Percentiles rank a stretch among this genome's conserved stretches.
Evolutionary conservation across 208 protist genomes (phyloP).

Genomic region (Acanthamoeba quina): DNA sequence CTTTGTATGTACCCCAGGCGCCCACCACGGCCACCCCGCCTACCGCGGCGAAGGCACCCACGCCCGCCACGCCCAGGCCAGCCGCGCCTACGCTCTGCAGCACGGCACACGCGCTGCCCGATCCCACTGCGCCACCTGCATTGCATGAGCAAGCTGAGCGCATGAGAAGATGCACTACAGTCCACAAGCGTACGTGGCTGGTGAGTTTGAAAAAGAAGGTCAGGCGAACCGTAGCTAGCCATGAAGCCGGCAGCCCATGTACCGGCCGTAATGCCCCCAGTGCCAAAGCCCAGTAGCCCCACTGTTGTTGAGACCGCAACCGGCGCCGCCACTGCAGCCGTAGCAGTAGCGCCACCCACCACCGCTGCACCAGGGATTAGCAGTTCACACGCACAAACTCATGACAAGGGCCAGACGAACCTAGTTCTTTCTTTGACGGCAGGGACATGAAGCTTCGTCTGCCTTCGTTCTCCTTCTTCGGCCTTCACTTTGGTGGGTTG

Average conservation of each 20-base stretch:
- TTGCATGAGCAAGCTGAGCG: too few species aligned
- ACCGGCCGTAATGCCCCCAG: neutral
- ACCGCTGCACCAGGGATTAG: neutral
- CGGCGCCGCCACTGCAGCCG: neutral
- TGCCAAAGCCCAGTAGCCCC: neutral
- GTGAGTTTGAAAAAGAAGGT: neutral
- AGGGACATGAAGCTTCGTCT: too few species aligned
- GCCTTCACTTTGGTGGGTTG: neutral
- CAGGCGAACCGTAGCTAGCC: neutral
- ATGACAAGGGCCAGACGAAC: neutral
- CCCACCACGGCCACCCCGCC: neutral
- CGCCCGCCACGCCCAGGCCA: neutral
- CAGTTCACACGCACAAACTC: neutral
- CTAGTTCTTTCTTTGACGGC: neutral
- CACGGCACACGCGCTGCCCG: neutral
- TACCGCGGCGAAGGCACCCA: neutral
- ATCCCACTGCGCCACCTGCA: neutral
- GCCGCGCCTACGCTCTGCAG: neutral
- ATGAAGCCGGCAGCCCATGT: neutral
- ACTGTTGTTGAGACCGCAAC: neutral
- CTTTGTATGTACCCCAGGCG: neutral
- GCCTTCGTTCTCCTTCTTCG: too few species aligned
- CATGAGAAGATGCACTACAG: too few species aligned
- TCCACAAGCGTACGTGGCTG: too few species aligned
- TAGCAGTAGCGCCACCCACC: neutral